These are phyloP conservation scores for Zygosaccharomyces sapae DNA, from an alignment of 1,139 yeast species.

Conservation along the genomic window DNA sequence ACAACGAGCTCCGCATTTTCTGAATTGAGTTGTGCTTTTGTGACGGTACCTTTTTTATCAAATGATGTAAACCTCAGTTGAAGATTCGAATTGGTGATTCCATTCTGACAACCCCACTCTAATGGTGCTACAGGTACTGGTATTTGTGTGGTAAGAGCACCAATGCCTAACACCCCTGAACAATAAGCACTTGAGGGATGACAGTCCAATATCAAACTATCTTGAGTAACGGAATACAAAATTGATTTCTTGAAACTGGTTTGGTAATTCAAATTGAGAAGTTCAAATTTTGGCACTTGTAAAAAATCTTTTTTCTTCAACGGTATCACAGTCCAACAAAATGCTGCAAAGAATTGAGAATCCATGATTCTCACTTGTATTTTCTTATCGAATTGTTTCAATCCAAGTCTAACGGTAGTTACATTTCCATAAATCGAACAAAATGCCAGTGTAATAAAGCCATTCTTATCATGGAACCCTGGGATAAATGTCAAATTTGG, in stretches of 20 bases:
- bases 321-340: constrained; percentile 23
- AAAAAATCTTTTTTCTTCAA: constrained; percentile 20
- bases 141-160: constrained; percentile 26
- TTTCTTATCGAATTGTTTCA: constrained; percentile 2
- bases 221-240: constrained; percentile 20
- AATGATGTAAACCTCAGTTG: constrained; percentile 21
- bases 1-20: constrained; percentile 2
- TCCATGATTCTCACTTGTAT: constrained; percentile 15
- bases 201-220: constrained; percentile 20
- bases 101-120: constrained; percentile 12
- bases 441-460: constrained; percentile 17
- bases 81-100: constrained; percentile 4
- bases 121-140: constrained; percentile 26
- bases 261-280: constrained; percentile 25
- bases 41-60: constrained; percentile 14
- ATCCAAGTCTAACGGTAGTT: constrained; percentile 15
- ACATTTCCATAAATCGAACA: constrained; percentile 24
- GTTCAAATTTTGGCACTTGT: constrained; percentile 23
- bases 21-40: constrained; percentile 8
- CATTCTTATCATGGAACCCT: constrained; percentile 11
- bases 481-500: constrained; percentile 22
- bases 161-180: constrained; percentile 27
- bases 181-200: constrained; percentile 16
- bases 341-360: constrained; percentile 22
- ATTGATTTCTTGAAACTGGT: constrained; percentile 17